phyloP scores from a whole-genome alignment of 2,329 filamentous ascomycete species.

The Aureobasidium sp. region DNA sequence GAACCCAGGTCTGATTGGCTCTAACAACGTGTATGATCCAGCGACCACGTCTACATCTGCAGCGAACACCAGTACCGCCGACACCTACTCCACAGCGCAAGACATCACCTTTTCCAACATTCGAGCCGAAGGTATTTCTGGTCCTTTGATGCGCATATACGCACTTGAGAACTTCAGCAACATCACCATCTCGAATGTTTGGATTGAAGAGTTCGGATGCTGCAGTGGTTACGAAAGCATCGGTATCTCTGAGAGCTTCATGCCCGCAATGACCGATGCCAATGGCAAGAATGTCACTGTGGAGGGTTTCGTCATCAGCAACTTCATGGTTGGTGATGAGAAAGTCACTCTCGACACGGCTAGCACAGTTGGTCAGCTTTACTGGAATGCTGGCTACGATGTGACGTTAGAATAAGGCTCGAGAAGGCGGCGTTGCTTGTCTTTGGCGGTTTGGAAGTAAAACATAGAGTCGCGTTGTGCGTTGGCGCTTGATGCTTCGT shows the following conservation, averaged over 20 bases:
- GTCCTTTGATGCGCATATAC: constrained; percentile 3
- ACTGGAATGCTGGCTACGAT: background rate
- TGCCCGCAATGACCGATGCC: background rate
- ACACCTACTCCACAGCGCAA: background rate
- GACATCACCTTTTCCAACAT: background rate
- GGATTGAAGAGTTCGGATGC: constrained; percentile 5
- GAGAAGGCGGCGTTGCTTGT: background rate
- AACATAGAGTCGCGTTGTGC: background rate
- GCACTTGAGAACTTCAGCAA: background rate
- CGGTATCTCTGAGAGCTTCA: constrained; percentile 4
- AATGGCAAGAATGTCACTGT: background rate
- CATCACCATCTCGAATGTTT: background rate
- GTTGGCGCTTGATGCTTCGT: background rate
- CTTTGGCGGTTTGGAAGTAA: background rate
- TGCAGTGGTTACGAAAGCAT: background rate
- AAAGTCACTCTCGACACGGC: constrained; percentile 4
- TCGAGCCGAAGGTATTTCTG: background rate
- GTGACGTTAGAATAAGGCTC: background rate
- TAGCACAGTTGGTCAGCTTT: background rate
- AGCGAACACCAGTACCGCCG: background rate
- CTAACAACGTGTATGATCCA: constrained; percentile 1
- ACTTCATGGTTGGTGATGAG: constrained; percentile 1
- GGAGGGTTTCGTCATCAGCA: background rate
- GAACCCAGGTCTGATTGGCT: constrained; percentile 1
- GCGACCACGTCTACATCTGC: background rate